Conservation (phyloP, 2,329 filamentous ascomycete genomes). For the Ophiostoma sp. region DNA sequence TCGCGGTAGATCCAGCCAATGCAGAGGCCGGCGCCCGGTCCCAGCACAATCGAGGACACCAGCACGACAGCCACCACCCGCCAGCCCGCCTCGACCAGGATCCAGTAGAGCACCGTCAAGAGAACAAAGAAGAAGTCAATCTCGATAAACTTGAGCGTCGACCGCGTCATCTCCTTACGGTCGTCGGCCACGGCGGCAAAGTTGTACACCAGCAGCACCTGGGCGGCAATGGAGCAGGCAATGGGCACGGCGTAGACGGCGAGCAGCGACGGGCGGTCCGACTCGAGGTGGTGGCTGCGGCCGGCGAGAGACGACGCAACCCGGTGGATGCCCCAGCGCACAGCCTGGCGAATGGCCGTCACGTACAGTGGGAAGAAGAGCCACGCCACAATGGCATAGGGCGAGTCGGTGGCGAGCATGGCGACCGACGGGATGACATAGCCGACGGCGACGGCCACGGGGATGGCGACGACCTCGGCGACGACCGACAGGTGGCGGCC, state of each 20-base stretch:
- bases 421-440: constrained; percentile 44
- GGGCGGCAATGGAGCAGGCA: constrained; percentile 40
- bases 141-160: constrained; percentile 43
- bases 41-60: constrained; percentile 31
- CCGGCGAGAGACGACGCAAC: constrained; percentile 25
- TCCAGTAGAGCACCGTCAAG: constrained; percentile 49
- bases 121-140: constrained; percentile 44
- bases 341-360: constrained; percentile 38
- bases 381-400: constrained; percentile 42
- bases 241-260: constrained; percentile 45
- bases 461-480: constrained; percentile 55
- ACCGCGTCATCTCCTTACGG: constrained; percentile 46
- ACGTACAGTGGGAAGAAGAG: constrained; percentile 50
- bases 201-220: constrained; percentile 40
- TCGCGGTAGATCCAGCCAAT: constrained; percentile 35
- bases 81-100: constrained; percentile 48
- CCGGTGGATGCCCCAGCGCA: constrained; percentile 31
- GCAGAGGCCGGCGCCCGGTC: constrained; percentile 38
- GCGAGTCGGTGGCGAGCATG: constrained; percentile 42
- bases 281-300: constrained; percentile 41
- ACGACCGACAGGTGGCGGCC: constrained; percentile 38
- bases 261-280: constrained; percentile 36
- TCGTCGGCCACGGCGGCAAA: constrained; percentile 39
- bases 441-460: constrained; percentile 44
- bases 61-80: constrained; percentile 32